Percentiles rank a stretch among this genome's conserved stretches.
phyloP scores from a whole-genome alignment of 306 rosid species.

The Casuarina glauca region DNA sequence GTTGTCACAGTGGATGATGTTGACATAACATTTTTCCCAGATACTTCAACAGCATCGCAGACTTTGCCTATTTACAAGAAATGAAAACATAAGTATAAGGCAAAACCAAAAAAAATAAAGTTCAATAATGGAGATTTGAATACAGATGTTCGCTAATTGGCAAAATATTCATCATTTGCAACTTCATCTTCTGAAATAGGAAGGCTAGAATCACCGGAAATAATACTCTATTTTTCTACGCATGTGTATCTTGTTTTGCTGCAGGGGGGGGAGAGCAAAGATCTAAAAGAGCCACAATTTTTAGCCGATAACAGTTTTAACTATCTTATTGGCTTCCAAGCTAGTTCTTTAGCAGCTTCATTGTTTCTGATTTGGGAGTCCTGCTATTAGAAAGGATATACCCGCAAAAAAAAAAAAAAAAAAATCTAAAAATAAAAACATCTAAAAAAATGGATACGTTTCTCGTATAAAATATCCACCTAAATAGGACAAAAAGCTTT shows the following conservation, averaged over 20 bases:
- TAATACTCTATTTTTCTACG: background rate
- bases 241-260: no score
- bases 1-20: constrained; percentile 87
- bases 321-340: background rate
- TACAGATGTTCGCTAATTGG: background rate
- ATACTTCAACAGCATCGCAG: constrained; percentile 88
- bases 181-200: constrained; percentile 9
- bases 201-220: background rate
- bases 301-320: background rate
- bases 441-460: no score
- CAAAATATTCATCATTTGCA: constrained; percentile 11
- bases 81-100: constrained; percentile 8
- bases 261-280: background rate
- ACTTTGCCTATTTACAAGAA: constrained; percentile 63
- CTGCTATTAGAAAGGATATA: background rate
- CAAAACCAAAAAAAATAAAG: constrained; percentile 15
- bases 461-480: no score
- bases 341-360: background rate
- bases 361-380: background rate
- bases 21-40: constrained; percentile 91
- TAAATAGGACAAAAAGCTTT: no score
- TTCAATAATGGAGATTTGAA: constrained; percentile 13
- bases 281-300: constrained; percentile 1
- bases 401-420: background rate
- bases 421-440: no score